These are phyloP conservation scores for Graphiopsis chlorocephala DNA, from an alignment of 2,329 filamentous ascomycete species.

Conservation along the genomic window DNA sequence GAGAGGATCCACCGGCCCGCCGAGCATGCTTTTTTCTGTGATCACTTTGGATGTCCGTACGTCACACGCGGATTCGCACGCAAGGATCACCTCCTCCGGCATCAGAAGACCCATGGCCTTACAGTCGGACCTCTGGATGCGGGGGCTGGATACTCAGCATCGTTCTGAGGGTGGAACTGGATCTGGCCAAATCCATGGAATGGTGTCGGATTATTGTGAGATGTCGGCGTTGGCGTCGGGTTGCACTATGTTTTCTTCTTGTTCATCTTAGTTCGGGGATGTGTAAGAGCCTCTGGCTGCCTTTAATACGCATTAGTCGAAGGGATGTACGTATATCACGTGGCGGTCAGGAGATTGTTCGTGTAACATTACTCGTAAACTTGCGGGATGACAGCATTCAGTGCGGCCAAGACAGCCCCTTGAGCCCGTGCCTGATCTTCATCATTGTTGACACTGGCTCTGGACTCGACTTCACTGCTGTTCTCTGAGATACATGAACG, in stretches of 20 bases:
- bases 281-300: neutral
- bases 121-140: neutral
- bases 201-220: neutral
- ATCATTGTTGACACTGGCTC: neutral
- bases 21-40: neutral
- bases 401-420: neutral
- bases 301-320: neutral
- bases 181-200: too few relatives aligned
- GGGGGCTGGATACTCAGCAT: neutral
- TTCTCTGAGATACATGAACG: neutral
- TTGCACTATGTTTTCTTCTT: neutral
- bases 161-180: neutral
- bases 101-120: neutral
- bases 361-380: neutral
- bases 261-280: neutral
- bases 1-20: neutral
- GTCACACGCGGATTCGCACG: neutral
- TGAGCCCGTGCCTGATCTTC: neutral
- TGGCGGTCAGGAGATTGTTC: neutral
- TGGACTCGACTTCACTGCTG: neutral
- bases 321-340: neutral
- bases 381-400: neutral
- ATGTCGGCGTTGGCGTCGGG: neutral
- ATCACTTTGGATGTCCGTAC: neutral
- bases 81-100: conserved; percentile 4